A percentile compares a stretch with the other conserved stretches of the same genome.
These are phyloP conservation scores for Apiotrichum akiyoshidainum DNA, from an alignment of 1,284 basidiomycete genomes.

Conservation along the genomic window DNA sequence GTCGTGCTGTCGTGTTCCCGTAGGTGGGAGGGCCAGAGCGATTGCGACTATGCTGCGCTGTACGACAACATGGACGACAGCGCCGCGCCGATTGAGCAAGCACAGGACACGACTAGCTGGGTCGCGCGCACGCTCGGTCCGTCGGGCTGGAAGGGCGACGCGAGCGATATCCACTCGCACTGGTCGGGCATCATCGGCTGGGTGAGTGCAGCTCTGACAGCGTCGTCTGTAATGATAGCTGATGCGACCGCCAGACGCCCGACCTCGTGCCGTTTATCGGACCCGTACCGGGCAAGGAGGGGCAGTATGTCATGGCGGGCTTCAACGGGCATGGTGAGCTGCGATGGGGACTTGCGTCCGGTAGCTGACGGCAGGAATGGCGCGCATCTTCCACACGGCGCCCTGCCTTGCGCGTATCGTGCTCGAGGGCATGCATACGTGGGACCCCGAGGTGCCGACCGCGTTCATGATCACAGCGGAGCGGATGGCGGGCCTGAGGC, in stretches of 20 bases:
- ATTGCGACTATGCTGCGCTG: background rate
- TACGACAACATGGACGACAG: slow-evolving; percentile 13
- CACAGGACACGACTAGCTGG: background rate
- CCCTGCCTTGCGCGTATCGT: slow-evolving; percentile 30
- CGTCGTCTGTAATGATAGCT: too few relatives aligned
- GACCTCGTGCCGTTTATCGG: slow-evolving; percentile 34
- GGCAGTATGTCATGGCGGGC: slow-evolving; percentile 33
- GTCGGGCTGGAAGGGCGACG: background rate
- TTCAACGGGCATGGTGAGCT: slow-evolving; percentile 34
- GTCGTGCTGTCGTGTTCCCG: slow-evolving; percentile 7
- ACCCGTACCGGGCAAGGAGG: slow-evolving; percentile 29
- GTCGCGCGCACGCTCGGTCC: background rate
- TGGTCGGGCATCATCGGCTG: slow-evolving; percentile 34
- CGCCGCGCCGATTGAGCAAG: slow-evolving; percentile 3
- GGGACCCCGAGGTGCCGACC: slow-evolving; percentile 24
- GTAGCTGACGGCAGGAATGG: slow-evolving; percentile 16
- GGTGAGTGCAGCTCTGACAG: background rate
- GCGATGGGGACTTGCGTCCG: too few relatives aligned
- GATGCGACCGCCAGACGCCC: slow-evolving; percentile 12
- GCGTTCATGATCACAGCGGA: slow-evolving; percentile 27
- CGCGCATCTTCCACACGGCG: slow-evolving; percentile 33
- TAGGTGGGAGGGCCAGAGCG: slow-evolving; percentile 13
- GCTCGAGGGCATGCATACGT: slow-evolving; percentile 19
- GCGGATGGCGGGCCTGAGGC: slow-evolving; percentile 17
- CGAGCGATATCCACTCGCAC: slow-evolving; percentile 15